A percentile compares a stretch with the other conserved stretches of the same genome.
Conservation (phyloP, 371 early-diverging fungal genomes). For the Apophysomyces elegans region DNA sequence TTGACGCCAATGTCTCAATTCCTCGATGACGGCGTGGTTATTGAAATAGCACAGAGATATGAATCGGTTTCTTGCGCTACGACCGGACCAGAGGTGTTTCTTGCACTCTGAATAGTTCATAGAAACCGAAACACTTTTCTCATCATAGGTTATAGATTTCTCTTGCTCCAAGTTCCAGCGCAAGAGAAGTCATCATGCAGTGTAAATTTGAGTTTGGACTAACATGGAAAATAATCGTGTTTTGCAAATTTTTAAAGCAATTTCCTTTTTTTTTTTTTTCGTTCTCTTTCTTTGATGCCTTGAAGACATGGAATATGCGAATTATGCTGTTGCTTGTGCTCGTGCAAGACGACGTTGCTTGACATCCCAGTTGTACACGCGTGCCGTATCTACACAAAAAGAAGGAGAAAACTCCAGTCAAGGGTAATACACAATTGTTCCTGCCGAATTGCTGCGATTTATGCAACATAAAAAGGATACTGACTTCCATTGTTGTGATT, state of each 20-base stretch:
- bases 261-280: neutral
- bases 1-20: too few species aligned
- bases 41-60: too few species aligned
- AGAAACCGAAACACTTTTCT: too few species aligned
- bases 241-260: neutral
- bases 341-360: constrained; percentile 76
- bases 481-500: constrained; percentile 99
- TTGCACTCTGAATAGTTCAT: too few species aligned
- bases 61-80: too few species aligned
- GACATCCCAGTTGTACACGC: constrained; percentile 98
- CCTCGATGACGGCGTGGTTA: too few species aligned
- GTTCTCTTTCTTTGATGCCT: neutral
- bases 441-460: neutral
- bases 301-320: neutral
- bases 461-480: constrained; percentile 50
- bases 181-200: too few species aligned
- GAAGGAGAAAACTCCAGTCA: constrained; percentile 16
- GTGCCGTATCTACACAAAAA: constrained; percentile 75
- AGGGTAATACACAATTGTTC: constrained; percentile 12
- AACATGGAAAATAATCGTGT: too few species aligned
- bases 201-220: too few species aligned
- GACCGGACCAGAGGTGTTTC: too few species aligned
- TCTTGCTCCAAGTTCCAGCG: too few species aligned
- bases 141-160: too few species aligned
- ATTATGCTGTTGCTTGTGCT: constrained; percentile 35